These are phyloP conservation scores for Mitragyna speciosa DNA, from an alignment of 257 asterid genomes.

Conservation along the genomic window DNA sequence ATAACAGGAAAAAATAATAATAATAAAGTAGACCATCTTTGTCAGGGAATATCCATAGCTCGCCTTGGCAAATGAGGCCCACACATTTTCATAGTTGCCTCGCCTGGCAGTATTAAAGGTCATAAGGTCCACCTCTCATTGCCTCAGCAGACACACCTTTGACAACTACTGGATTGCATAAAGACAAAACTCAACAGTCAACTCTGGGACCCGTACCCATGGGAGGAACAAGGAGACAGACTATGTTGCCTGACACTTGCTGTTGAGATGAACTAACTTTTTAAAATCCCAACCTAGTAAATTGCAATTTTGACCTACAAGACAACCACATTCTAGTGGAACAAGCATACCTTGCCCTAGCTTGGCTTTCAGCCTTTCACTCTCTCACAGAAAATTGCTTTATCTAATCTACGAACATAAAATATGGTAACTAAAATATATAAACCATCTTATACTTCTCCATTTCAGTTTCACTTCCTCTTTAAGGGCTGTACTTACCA, in stretches of 20 bases:
- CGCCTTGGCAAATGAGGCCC: background rate
- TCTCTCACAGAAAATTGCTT: background rate
- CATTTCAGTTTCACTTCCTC: background rate
- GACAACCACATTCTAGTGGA: background rate
- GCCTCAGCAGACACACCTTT: background rate
- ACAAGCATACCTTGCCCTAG: background rate
- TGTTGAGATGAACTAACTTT: background rate
- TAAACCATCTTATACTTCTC: background rate
- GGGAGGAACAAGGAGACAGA: background rate
- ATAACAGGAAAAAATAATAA: no score
- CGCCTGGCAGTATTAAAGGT: background rate
- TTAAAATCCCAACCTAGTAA: background rate
- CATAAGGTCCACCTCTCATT: background rate
- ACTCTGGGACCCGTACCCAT: no score
- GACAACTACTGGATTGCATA: no score
- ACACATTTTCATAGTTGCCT: background rate
- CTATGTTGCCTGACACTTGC: background rate
- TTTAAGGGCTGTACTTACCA: no score
- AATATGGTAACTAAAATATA: background rate
- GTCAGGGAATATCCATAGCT: background rate
- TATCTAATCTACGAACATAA: background rate
- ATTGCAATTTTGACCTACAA: background rate
- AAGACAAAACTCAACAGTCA: no score
- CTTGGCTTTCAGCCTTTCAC: background rate
- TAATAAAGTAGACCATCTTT: no score